Evolutionary conservation across 768 basidiomycete genomes (phyloP), one percentile per base, ranked within the genome.

Genomic region (Multifurca ochricompacta): DNA sequence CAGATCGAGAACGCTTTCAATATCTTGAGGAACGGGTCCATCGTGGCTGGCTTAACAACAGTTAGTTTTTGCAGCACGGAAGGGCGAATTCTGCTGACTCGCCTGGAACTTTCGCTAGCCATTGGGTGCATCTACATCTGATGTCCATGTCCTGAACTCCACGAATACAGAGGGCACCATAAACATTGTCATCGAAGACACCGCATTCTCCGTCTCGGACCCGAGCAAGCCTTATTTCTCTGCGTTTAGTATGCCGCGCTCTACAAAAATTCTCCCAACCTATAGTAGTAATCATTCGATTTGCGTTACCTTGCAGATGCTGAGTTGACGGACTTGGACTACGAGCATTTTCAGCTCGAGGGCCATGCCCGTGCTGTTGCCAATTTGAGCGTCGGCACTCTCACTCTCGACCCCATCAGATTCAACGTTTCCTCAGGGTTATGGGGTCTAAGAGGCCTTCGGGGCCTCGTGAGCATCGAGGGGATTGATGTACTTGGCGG

Each of bases 351-450:
- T 67, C 70, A 71, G 36, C 73, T 87, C 34, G 68, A 80, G 41
- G 85, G 85, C 31, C 71, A 75, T 56, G 80, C 84, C 49, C 71
- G 72, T 18, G 78, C 85, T 3, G 67, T 83, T 8, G 79, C 84
- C 19, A 81, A 74, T 58, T 74, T 75, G 63, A 78, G 76, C 63
- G 72, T 86, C 49, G 85, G 85, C 35, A 71, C 77, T 60, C 78
- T 88, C 53, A 80, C 77, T n/a, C 73, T 88, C 7, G 77, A 84
- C 64, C 76, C 82, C 5, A 87, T 88, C 66, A 78, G 78, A 53
- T 83, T 88, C 64, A 79, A 86, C 58, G 85, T 87, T 3, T 72
- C 82, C 6, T 80, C 82, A 4, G 72, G 70, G 14, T 67, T 88
- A 44, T 68, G 72, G 19, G 86, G 86, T 30, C 66, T 88, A 11